phyloP scores from a whole-genome alignment of 768 basidiomycete genomes.

The Termitomyces sp. region DNA sequence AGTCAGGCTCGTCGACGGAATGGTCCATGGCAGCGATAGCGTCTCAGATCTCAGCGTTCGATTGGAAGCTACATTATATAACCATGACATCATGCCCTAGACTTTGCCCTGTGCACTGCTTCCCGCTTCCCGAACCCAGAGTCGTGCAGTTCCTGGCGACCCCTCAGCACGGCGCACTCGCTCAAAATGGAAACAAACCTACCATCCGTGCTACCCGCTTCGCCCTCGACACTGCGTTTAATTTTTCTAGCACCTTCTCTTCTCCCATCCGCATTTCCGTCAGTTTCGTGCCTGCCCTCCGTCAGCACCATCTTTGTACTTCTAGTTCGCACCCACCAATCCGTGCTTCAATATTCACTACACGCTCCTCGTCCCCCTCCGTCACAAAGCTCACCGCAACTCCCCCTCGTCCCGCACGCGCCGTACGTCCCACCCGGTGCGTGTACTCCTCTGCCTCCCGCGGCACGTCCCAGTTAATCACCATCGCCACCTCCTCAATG shows the following conservation, averaged over 20 bases:
- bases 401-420: constrained; percentile 85
- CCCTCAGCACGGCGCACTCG: constrained; percentile 1
- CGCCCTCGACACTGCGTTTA: constrained; percentile 89
- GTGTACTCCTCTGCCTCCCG: constrained; percentile 89
- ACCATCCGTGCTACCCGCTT: constrained; percentile 95
- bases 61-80: constrained; percentile 9
- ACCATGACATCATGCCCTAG: constrained; percentile 9
- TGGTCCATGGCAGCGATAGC: constrained; percentile 29
- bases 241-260: constrained; percentile 70
- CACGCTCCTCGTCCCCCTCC: constrained; percentile 83
- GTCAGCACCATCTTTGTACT: background rate
- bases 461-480: constrained; percentile 97
- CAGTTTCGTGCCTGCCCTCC: constrained; percentile 60
- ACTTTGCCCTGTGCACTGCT: constrained; percentile 72
- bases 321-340: constrained; percentile 56
- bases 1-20: constrained; percentile 31
- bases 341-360: constrained; percentile 78
- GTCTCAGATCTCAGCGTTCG: background rate
- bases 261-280: constrained; percentile 75
- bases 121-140: constrained; percentile 88
- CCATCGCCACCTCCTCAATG: constrained; percentile 93
- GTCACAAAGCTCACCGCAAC: constrained; percentile 93
- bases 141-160: constrained; percentile 73
- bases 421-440: constrained; percentile 92
- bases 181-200: constrained; percentile 18